Conservation (phyloP, 2,329 filamentous ascomycete species). For the Xylaria sp. region DNA sequence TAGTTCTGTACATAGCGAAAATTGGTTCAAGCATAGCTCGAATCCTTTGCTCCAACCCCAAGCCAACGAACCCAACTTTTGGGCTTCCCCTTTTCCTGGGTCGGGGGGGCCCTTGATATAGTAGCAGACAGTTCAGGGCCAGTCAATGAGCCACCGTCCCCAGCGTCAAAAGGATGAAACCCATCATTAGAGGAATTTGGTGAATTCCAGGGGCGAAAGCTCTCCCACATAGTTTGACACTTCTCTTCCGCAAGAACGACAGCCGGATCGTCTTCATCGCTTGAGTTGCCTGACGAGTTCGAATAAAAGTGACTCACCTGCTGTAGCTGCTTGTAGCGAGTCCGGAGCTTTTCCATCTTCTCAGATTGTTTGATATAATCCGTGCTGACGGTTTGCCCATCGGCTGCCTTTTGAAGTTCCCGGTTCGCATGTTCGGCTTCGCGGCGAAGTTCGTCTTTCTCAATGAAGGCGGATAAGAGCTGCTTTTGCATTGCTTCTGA, state of each 20-base stretch:
- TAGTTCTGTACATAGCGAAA: background rate
- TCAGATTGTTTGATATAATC: slow-evolving; percentile 54
- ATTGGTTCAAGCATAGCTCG: slow-evolving; percentile 14
- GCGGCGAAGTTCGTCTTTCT: slow-evolving; percentile 69
- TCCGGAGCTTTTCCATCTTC: slow-evolving; percentile 67
- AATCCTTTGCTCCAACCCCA: slow-evolving; percentile 2
- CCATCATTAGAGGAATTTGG: slow-evolving; percentile 27
- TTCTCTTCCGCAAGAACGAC: slow-evolving; percentile 40
- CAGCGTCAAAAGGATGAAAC: slow-evolving; percentile 37
- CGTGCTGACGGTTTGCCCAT: slow-evolving; percentile 46
- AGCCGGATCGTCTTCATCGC: slow-evolving; percentile 35
- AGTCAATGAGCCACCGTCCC: slow-evolving; percentile 32
- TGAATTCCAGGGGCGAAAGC: slow-evolving; percentile 31
- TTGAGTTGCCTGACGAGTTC: slow-evolving; percentile 21
- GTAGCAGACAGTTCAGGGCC: slow-evolving; percentile 24
- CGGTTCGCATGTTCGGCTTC: slow-evolving; percentile 59
- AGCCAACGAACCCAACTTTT: slow-evolving; percentile 36
- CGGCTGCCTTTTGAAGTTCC: slow-evolving; percentile 53
- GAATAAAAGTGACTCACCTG: slow-evolving; percentile 60
- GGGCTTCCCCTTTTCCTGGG: slow-evolving; percentile 16
- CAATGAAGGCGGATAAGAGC: slow-evolving; percentile 67
- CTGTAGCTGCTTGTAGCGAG: slow-evolving; percentile 64
- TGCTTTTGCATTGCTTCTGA: slow-evolving; percentile 68
- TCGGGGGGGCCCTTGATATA: background rate
- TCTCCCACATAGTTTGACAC: slow-evolving; percentile 42